A percentile compares a stretch with the other conserved stretches of the same genome.
Conservation (phyloP, 768 basidiomycete species). For the Rhodotorula babjevae region DNA sequence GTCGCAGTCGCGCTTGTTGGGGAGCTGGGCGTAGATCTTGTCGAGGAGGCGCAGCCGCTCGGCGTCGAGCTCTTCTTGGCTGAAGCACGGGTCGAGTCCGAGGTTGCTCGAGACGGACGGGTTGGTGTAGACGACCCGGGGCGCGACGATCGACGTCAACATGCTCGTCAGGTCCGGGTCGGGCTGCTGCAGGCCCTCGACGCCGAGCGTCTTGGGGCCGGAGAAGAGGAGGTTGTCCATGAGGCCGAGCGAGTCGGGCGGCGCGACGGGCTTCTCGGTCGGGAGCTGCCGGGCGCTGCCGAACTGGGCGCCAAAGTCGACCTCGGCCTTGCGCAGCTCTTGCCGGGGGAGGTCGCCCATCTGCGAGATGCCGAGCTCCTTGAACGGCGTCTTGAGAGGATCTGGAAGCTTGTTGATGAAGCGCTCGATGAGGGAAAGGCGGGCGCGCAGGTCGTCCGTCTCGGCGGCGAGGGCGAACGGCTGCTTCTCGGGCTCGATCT, state of each 20-base stretch:
- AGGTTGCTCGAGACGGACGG: neutral
- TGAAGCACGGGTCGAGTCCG: slow-evolving; percentile 21
- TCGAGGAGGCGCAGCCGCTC: slow-evolving; percentile 4
- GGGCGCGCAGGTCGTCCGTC: slow-evolving; percentile 16
- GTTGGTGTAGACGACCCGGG: neutral
- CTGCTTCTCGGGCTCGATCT: slow-evolving; percentile 36
- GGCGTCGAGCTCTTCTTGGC: slow-evolving; percentile 9
- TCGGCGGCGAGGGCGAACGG: slow-evolving; percentile 33
- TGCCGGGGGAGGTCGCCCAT: neutral
- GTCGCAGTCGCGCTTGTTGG: slow-evolving; percentile 1
- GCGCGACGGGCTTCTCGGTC: neutral
- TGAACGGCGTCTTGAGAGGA: slow-evolving; percentile 1
- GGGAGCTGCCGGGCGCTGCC: neutral
- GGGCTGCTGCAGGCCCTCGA: too few relatives aligned
- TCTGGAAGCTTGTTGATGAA: slow-evolving; percentile 35
- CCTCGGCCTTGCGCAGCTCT: neutral
- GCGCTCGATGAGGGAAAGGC: slow-evolving; percentile 15
- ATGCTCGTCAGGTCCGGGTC: slow-evolving; percentile 14
- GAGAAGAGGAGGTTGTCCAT: slow-evolving; percentile 14
- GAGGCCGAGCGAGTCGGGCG: slow-evolving; percentile 9
- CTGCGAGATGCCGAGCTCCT: slow-evolving; percentile 15
- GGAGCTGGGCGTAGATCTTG: slow-evolving; percentile 11
- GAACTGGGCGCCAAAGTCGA: neutral
- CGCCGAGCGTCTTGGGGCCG: neutral
- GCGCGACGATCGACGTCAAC: slow-evolving; percentile 28